A percentile compares a stretch with the other conserved stretches of the same genome.
phyloP scores from a whole-genome alignment of 345 rosid species.

The Anastatica hierochuntica region DNA sequence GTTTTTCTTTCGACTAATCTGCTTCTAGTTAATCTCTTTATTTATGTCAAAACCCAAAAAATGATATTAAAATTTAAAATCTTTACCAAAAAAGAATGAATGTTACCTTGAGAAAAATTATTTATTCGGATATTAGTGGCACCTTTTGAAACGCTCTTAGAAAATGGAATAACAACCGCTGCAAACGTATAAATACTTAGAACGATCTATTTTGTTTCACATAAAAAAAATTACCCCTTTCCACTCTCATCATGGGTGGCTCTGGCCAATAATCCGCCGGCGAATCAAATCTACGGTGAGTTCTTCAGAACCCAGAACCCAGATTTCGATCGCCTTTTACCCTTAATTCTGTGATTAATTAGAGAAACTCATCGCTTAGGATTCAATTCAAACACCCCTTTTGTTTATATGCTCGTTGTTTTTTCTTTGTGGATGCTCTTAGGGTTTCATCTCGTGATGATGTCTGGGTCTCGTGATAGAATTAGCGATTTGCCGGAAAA shows the following conservation, averaged over 20 bases:
- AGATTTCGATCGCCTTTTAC: not conserved
- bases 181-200: not conserved
- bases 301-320: not conserved
- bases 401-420: not conserved
- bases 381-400: not conserved
- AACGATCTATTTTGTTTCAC: not conserved
- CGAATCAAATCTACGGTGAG: conserved; percentile 7
- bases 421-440: not conserved
- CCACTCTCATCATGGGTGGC: not conserved
- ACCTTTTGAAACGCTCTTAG: too few species aligned
- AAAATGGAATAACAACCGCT: too few species aligned
- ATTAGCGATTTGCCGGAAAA: not conserved
- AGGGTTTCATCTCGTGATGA: not conserved
- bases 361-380: too few species aligned
- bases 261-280: not conserved
- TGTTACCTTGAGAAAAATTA: too few species aligned
- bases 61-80: too few species aligned
- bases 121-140: too few species aligned
- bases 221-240: too few species aligned
- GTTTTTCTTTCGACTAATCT: too few species aligned
- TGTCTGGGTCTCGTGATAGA: not conserved
- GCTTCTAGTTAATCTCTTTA: too few species aligned
- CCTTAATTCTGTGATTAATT: not conserved
- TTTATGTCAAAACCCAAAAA: too few species aligned
- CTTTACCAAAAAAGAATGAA: too few species aligned